A percentile compares a stretch with the other conserved stretches of the same genome.
Conservation (phyloP, 306 rosid genomes). For the Glycyrrhiza uralensis region DNA sequence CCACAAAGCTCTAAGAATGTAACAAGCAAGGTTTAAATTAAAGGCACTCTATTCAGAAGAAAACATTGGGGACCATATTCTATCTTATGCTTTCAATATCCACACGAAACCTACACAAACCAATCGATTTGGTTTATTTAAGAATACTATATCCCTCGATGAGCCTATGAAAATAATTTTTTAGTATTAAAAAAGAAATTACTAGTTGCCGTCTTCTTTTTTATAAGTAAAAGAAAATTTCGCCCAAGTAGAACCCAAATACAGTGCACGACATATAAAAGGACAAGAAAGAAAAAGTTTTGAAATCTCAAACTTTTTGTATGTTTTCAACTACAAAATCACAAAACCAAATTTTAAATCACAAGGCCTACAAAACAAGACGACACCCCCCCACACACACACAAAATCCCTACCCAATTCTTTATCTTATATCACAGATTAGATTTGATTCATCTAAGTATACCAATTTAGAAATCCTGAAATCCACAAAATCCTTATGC, state of each 20-base stretch:
- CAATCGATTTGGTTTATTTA: conserved; percentile 21
- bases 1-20: conserved; percentile 5
- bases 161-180: neutral
- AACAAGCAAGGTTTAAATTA: conserved; percentile 8
- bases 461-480: conserved; percentile 31
- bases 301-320: conserved; percentile 31
- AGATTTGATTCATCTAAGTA: conserved; percentile 49
- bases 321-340: conserved; percentile 46
- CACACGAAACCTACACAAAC: neutral
- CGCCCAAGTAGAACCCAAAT: conserved; percentile 42
- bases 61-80: conserved; percentile 26
- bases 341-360: conserved; percentile 37
- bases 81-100: conserved; percentile 17
- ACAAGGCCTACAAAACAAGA: conserved; percentile 10
- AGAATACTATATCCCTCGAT: conserved; percentile 1
- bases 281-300: conserved; percentile 47
- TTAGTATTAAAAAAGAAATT: conserved; percentile 20
- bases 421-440: conserved; percentile 62
- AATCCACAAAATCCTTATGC: too few species aligned
- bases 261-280: conserved; percentile 37
- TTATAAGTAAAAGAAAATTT: conserved; percentile 25
- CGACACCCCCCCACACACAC: too few species aligned
- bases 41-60: neutral
- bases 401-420: conserved; percentile 40
- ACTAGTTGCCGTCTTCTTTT: conserved; percentile 2